These are phyloP conservation scores for Cordyceps javanica DNA, from an alignment of 2,329 filamentous ascomycete genomes.

Conservation along the genomic window DNA sequence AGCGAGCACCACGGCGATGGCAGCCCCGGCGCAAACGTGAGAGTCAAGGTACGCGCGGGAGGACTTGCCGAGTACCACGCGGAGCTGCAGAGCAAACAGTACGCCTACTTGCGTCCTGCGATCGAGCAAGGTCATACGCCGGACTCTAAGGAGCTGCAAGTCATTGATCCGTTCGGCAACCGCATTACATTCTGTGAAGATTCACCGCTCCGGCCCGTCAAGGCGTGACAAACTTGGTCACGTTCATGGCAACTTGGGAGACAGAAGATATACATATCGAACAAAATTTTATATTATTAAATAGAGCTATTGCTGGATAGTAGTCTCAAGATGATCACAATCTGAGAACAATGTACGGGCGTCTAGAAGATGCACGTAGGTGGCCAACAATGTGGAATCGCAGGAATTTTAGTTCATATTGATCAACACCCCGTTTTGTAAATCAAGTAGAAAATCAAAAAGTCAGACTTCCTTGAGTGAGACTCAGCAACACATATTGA, in stretches of 20 bases:
- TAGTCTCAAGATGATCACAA: neutral
- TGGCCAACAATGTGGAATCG: neutral
- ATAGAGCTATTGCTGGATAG: neutral
- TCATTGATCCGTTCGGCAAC: conserved; percentile 18
- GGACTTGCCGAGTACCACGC: conserved; percentile 11
- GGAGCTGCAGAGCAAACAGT: conserved; percentile 14
- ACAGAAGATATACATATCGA: neutral
- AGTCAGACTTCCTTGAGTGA: neutral
- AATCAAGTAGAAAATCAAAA: neutral
- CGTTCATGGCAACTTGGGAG: too few relatives aligned
- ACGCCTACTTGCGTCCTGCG: conserved; percentile 17
- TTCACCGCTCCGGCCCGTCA: too few relatives aligned
- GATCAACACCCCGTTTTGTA: neutral
- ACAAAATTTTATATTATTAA: neutral
- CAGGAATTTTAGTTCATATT: neutral
- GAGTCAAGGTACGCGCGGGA: conserved; percentile 10
- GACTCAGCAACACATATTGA: conserved; percentile 13
- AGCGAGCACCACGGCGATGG: conserved; percentile 19
- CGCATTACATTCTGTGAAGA: conserved; percentile 14
- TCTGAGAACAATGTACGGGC: neutral
- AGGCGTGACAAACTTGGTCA: too few relatives aligned
- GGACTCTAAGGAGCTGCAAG: conserved; percentile 11
- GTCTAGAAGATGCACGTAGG: neutral
- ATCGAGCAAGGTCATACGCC: conserved; percentile 11
- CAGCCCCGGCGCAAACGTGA: conserved; percentile 14